Base-by-base conservation (phyloP, 345 rosid species). In the Abelmoschus esculentus region DNA sequence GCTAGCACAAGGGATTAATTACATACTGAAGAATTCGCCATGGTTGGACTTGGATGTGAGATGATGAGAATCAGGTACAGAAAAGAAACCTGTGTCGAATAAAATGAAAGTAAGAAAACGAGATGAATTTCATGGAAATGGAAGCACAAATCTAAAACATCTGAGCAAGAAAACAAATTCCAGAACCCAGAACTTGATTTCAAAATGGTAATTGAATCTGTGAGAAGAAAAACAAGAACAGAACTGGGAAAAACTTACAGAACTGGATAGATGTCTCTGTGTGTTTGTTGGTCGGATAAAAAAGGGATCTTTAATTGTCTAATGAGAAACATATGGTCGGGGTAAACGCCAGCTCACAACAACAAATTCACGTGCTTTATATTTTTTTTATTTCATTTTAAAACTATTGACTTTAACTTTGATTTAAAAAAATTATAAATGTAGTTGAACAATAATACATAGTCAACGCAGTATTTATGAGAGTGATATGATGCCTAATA, bases 1-100 rank as follows among this genome's bases (percentile, higher is more conserved):
- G 38, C 38, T 34, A 49, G 13, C 17, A 49, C 15, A 49, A 17
- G 49, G 13, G 31, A 18, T 40, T 26, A 44, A 42, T 64, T 19
- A 12, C 68, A 38, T 64, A 64, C 68, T 12, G 34, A 19, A 12
- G 68, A 42, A 19, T 64, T 64, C 6, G 68, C 53, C 68, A 64
- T 64, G 19, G 22, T 6, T 28, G 52, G 15, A 19, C 4, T 11
- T 11, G 32, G 67, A 40, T 5, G 8, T 42, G 17, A 40, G 31
- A 63, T 42, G n/a, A 63, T 42, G 5, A 12, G 52, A 42, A 38
- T 10, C 49, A 36, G 66, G 50, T 19, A 19, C 66, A 19, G 42
- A 18, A 62, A 40, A 22, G 26, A 22, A 9, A 40, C 53, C 53
- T 64, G 68, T 15, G 34, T 42, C 22, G 34, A 64, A 22, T 22